Base-by-base conservation (phyloP, 1,284 basidiomycete species). In the Malassezia vespertilionis region DNA sequence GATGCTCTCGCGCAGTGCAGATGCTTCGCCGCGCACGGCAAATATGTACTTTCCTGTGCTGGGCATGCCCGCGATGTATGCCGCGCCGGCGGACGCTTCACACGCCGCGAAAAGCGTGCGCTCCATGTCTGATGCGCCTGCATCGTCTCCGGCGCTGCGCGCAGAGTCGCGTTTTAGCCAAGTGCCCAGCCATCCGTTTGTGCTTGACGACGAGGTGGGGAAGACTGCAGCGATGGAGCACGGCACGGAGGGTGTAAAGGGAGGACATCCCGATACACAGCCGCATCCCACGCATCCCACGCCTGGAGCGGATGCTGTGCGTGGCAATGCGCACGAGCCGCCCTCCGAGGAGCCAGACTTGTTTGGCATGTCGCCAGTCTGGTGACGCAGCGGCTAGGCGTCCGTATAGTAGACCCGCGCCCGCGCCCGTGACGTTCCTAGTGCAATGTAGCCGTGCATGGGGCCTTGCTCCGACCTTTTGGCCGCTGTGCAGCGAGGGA, bases 1-100 rank as follows among this genome's bases (percentile, higher is more conserved):
- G 4, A 66, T 69, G 63, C 40, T 69, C 5, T 59, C 63, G 22
- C 66, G 64, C 12, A 52, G 65, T 1, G 62, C 62, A n/a, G 57
- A 64, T 11, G 60, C 52, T 9, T 32, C 31, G 14, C 34, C 21
- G 8, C 21, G 9, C 2, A 23, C 4, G 24, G 11, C 8, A n/a
- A 5, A 12, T 14, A 12, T 22, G 38, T 12, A 26, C 14, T 30
- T 5, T 28, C 15, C 23, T 17, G n/a, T 27, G 24, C 23, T 15
- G 23, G 5, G 5, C 24, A 18, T 14, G 26, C 39, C 26, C 27
- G 22, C 5, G 21, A 21, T 22, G 22, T 23, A 9, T 8, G 4
- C 40, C 30, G 2, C 11, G 21, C 12, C 17, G 20, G 17, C 37
- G 35, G 5, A 22, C 21, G 14, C 20, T 21, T 5, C 9, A 12